These are phyloP conservation scores for Penicillium parvum DNA, from an alignment of 495 filamentous ascomycete genomes.

Conservation along the genomic window DNA sequence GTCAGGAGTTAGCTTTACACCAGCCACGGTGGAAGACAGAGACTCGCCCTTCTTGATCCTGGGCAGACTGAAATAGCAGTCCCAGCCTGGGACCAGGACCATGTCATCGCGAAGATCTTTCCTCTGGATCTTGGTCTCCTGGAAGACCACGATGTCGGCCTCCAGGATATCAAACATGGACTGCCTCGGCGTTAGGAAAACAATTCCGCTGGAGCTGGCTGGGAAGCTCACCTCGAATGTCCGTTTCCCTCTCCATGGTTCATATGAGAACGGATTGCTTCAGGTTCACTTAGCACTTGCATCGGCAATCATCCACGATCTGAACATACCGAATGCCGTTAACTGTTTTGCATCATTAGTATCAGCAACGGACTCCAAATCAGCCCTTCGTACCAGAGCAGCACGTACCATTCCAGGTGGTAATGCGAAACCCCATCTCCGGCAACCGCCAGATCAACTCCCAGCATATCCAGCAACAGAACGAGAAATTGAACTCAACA, in stretches of 20 bases:
- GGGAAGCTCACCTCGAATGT: slow-evolving; percentile 64
- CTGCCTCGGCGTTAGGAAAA: slow-evolving; percentile 29
- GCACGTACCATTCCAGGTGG: slow-evolving; percentile 80
- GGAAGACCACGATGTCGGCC: slow-evolving; percentile 90
- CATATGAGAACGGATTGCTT: slow-evolving; percentile 91
- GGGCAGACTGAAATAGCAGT: slow-evolving; percentile 92
- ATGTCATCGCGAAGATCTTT: slow-evolving; percentile 94
- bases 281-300: background rate
- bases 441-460: slow-evolving; percentile 3
- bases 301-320: background rate
- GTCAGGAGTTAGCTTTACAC: slow-evolving; percentile 1
- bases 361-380: background rate
- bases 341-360: slow-evolving; percentile 47
- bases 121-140: slow-evolving; percentile 94
- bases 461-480: slow-evolving; percentile 16
- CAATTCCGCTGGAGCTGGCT: background rate
- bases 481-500: background rate
- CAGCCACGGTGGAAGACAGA: background rate
- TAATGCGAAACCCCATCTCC: slow-evolving; percentile 72
- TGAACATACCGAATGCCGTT: slow-evolving; percentile 82
- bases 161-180: slow-evolving; percentile 93
- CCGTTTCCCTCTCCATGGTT: slow-evolving; percentile 85
- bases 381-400: background rate
- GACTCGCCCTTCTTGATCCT: slow-evolving; percentile 77
- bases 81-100: slow-evolving; percentile 93